Evolutionary conservation across 73 alveolate species (phyloP).

Genomic region (Breviolum minutum): DNA sequence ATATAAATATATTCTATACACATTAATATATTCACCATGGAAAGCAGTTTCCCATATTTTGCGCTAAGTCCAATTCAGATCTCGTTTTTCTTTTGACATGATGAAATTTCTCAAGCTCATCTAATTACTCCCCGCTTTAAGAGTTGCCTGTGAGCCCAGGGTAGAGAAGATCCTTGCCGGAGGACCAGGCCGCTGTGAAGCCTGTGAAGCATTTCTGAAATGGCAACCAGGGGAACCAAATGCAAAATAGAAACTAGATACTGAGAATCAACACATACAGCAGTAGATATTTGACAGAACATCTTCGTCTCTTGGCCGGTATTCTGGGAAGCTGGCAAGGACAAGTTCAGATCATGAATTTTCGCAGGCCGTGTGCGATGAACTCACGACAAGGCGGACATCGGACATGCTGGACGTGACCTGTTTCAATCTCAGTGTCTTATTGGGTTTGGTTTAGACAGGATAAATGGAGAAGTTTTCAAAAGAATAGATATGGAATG

Average conservation of each 20-base stretch:
- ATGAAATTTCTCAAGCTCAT: neutral
- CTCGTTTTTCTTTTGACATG: neutral
- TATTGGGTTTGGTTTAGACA: neutral
- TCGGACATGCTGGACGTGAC: no score
- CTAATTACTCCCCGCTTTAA: no score
- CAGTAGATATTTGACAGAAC: neutral
- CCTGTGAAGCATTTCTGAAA: neutral
- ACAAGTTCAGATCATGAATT: neutral
- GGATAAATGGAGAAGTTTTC: neutral
- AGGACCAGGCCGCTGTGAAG: neutral
- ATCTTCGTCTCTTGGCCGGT: neutral
- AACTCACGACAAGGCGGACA: neutral
- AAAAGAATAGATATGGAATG: neutral
- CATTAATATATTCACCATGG: neutral
- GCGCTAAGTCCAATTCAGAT: neutral
- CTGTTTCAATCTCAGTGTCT: neutral
- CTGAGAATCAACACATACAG: neutral
- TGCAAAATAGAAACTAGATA: neutral
- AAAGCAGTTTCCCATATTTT: neutral
- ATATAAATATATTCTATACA: neutral
- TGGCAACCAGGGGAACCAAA: neutral
- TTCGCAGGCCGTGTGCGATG: conserved; percentile 1
- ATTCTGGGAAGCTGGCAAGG: neutral
- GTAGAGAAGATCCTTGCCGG: conserved; percentile 64
- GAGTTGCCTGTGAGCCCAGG: neutral